Conservation (phyloP, 306 rosid genomes). For the Cucurbita pepo region DNA sequence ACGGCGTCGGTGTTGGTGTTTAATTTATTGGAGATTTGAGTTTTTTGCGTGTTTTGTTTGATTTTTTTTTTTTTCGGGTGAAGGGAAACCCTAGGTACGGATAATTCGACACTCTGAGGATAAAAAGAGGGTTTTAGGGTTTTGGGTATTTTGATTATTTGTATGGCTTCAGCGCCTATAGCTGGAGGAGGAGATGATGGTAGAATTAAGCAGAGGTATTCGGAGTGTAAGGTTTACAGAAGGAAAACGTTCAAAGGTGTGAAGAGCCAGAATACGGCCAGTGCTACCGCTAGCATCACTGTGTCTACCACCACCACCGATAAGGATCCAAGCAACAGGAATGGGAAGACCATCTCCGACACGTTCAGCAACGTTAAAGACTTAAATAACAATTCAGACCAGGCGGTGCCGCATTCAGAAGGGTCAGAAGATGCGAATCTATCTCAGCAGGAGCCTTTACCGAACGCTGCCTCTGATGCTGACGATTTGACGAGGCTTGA, state of each 20-base stretch:
- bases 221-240: constrained; percentile 53
- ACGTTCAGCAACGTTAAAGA: not conserved
- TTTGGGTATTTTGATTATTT: constrained; percentile 48
- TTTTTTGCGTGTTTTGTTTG: not conserved
- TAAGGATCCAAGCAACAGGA: not conserved
- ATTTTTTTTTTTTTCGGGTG: not conserved
- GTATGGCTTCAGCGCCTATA: constrained; percentile 82
- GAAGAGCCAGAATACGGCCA: constrained; percentile 16
- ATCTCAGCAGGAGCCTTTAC: constrained; percentile 13
- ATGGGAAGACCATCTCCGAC: not conserved
- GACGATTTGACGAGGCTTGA: constrained; percentile 28
- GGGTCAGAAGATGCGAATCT: constrained; percentile 26
- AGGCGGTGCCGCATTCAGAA: not conserved
- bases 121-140: constrained; percentile 7
- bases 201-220: constrained; percentile 34
- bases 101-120: not conserved
- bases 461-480: constrained; percentile 22
- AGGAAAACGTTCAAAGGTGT: constrained; percentile 43
- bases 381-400: constrained; percentile 5
- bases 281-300: not conserved
- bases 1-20: not conserved
- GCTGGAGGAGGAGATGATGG: constrained; percentile 45
- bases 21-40: not conserved
- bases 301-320: not conserved
- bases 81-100: constrained; percentile 1